Conservation (phyloP, 192 early-diverging fungal genomes). For the Entophlyctis helioformis region DNA sequence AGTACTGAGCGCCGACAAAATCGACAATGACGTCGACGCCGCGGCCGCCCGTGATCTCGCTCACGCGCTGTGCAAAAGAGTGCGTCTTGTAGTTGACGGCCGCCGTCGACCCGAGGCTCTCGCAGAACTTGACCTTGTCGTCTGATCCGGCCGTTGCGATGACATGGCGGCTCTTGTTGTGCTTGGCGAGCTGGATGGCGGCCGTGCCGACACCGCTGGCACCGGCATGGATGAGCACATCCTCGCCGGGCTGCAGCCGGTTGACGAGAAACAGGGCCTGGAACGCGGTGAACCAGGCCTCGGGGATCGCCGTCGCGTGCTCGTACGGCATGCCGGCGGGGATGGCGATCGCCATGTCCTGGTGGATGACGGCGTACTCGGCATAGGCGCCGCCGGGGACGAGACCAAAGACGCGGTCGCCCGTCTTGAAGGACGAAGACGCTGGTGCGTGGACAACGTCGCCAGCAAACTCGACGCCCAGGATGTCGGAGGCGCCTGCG, state of each 20-base stretch:
- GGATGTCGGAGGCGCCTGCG: slow-evolving; percentile 41
- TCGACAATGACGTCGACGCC: slow-evolving; percentile 78
- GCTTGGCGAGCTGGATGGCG: slow-evolving; percentile 80
- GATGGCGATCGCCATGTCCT: slow-evolving; percentile 45
- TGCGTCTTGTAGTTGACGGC: slow-evolving; percentile 70
- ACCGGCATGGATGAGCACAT: slow-evolving; percentile 80
- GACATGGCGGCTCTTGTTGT: slow-evolving; percentile 30
- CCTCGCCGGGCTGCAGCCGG: slow-evolving; percentile 59
- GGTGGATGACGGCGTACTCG: slow-evolving; percentile 52
- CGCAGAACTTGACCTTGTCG: slow-evolving; percentile 59
- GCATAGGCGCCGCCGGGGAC: slow-evolving; percentile 68
- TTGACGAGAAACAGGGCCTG: slow-evolving; percentile 72
- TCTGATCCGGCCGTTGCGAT: slow-evolving; percentile 73
- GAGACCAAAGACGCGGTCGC: slow-evolving; percentile 71
- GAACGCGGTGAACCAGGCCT: slow-evolving; percentile 70
- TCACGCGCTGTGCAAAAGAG: slow-evolving; percentile 43
- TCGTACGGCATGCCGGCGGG: slow-evolving; percentile 56
- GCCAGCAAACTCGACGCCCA: slow-evolving; percentile 68
- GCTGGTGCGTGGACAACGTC: slow-evolving; percentile 24
- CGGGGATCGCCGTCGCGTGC: slow-evolving; percentile 68
- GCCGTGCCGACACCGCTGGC: slow-evolving; percentile 79
- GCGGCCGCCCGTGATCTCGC: slow-evolving; percentile 50
- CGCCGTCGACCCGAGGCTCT: slow-evolving; percentile 62
- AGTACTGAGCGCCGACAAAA: slow-evolving; percentile 57
- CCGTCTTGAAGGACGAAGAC: slow-evolving; percentile 31